These are phyloP conservation scores for Protomyces inundatus DNA, from an alignment of 1,139 yeast species.

Conservation along the genomic window DNA sequence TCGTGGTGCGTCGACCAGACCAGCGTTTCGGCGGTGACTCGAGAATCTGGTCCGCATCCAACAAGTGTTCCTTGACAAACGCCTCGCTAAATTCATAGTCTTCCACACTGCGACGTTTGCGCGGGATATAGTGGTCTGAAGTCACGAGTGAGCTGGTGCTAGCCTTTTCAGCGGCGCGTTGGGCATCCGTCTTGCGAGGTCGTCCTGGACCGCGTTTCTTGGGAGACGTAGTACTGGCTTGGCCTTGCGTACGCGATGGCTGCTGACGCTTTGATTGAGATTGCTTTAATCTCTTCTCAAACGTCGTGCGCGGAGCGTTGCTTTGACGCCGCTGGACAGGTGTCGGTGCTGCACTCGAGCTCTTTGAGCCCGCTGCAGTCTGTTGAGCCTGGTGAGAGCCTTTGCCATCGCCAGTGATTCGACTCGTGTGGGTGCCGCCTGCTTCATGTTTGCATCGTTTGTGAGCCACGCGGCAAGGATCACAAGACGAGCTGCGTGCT, in stretches of 20 bases:
- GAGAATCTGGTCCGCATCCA: not conserved
- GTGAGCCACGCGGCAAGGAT: slow-evolving; percentile 8
- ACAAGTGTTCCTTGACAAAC: not conserved
- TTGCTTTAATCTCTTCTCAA: too few species aligned
- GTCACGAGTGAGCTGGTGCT: not conserved
- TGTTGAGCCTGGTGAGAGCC: too few species aligned
- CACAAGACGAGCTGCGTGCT: slow-evolving; percentile 6
- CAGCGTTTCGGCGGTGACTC: not conserved
- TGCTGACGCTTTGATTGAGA: too few species aligned
- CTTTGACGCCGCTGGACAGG: too few species aligned
- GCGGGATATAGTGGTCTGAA: not conserved
- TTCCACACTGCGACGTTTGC: slow-evolving; percentile 2
- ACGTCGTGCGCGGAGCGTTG: too few species aligned
- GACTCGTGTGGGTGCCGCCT: not conserved
- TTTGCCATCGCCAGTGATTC: too few species aligned
- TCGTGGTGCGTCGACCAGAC: not conserved
- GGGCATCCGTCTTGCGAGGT: not conserved
- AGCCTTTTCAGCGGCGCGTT: not conserved
- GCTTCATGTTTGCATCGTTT: slow-evolving; percentile 7
- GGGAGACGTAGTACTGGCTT: not conserved
- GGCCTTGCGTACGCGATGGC: too few species aligned
- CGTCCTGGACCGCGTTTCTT: not conserved
- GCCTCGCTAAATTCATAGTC: slow-evolving; percentile 16
- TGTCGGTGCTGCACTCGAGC: too few species aligned
- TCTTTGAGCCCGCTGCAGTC: too few species aligned